A percentile compares a stretch with the other conserved stretches of the same genome.
These are phyloP conservation scores for Cercophora scortea DNA, from an alignment of 495 filamentous ascomycete species.

Conservation along the genomic window DNA sequence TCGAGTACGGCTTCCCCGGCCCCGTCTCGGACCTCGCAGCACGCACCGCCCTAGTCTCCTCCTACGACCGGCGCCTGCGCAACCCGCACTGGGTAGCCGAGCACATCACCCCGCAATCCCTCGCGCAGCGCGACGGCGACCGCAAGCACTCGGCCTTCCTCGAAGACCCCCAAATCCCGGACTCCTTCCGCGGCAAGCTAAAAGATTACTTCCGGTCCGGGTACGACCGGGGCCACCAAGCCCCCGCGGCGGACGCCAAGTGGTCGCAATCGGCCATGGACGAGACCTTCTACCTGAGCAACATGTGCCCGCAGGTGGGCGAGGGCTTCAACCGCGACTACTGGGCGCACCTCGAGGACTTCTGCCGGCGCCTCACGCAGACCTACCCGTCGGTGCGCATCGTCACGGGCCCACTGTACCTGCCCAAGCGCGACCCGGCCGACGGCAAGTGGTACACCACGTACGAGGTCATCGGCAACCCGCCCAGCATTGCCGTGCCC, in stretches of 20 bases:
- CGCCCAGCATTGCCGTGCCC: conserved; percentile 90
- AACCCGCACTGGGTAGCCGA: conserved; percentile 96
- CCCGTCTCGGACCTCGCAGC: conserved; percentile 76
- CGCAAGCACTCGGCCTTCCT: conserved; percentile 74
- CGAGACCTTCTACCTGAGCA: conserved; percentile 82
- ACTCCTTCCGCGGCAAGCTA: conserved; percentile 80
- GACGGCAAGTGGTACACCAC: conserved; percentile 92
- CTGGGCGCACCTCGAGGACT: conserved; percentile 98
- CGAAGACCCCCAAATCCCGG: conserved; percentile 73
- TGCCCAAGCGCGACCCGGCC: conserved; percentile 63
- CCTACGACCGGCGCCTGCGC: conserved; percentile 83
- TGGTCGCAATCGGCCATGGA: conserved; percentile 93
- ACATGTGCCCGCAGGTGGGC: conserved; percentile 98
- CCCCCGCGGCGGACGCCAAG: conserved; percentile 94
- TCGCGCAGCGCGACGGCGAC: conserved; percentile 67
- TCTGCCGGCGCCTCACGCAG: conserved; percentile 72
- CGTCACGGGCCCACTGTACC: conserved; percentile 88
- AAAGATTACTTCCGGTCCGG: conserved; percentile 90
- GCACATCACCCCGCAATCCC: conserved; percentile 89
- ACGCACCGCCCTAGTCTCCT: conserved; percentile 66
- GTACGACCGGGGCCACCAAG: conserved; percentile 95
- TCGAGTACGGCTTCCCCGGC: conserved; percentile 96
- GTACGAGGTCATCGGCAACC: conserved; percentile 94
- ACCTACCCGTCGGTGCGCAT: conserved; percentile 84
- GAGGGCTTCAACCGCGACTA: conserved; percentile 98